These are phyloP conservation scores for Catunica adiposa DNA, from an alignment of 2,329 filamentous ascomycete genomes.

Conservation along the genomic window DNA sequence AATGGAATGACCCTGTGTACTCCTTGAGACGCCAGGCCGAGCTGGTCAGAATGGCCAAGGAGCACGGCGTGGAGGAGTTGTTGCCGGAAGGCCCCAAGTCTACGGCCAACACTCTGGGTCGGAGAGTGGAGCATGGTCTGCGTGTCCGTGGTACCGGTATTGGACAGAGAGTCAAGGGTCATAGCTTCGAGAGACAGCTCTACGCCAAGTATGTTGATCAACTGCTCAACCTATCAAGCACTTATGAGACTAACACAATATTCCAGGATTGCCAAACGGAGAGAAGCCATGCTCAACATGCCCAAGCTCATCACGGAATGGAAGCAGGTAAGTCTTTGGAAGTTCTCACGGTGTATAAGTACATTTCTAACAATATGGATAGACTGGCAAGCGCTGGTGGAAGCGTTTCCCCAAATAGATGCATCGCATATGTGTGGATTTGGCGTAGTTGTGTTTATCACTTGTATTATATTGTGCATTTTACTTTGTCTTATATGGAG, in stretches of 20 bases:
- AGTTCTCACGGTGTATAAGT: not conserved
- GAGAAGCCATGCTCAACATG: slow-evolving; percentile 89
- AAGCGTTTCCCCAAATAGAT: slow-evolving; percentile 35
- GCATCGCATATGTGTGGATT: not conserved
- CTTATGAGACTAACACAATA: not conserved
- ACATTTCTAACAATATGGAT: slow-evolving; percentile 3
- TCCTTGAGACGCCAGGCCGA: slow-evolving; percentile 80
- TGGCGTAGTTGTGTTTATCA: not conserved
- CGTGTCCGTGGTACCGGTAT: slow-evolving; percentile 84
- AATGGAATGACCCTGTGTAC: slow-evolving; percentile 69
- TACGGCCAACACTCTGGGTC: slow-evolving; percentile 51
- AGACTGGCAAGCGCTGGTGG: slow-evolving; percentile 14
- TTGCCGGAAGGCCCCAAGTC: slow-evolving; percentile 64
- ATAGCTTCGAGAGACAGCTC: slow-evolving; percentile 77
- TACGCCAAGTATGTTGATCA: slow-evolving; percentile 45
- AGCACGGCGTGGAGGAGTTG: slow-evolving; percentile 65
- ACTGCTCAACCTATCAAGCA: not conserved
- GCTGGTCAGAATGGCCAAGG: slow-evolving; percentile 66
- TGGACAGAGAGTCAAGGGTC: slow-evolving; percentile 88
- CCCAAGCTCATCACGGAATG: slow-evolving; percentile 78
- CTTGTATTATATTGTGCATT: slow-evolving; percentile 14
- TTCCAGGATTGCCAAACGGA: slow-evolving; percentile 67
- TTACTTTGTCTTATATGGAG: slow-evolving; percentile 7
- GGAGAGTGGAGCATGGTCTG: slow-evolving; percentile 62
- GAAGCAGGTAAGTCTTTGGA: slow-evolving; percentile 55